Conservation (phyloP, 345 rosid species). For the Eutrema japonicum region DNA sequence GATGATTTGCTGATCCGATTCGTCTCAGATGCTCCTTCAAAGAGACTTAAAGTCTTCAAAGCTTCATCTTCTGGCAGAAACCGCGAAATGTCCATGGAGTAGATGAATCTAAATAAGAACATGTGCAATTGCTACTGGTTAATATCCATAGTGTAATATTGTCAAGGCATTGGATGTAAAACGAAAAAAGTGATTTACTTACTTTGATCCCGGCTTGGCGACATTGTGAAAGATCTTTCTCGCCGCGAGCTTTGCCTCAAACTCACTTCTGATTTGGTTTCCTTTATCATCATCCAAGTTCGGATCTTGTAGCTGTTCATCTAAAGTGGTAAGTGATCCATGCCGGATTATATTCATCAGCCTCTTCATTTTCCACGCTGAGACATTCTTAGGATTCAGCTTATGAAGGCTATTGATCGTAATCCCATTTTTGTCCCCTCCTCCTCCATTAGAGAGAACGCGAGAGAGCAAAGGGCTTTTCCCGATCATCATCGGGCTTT, state of each 20-base stretch:
- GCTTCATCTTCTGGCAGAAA: slow-evolving; percentile 78
- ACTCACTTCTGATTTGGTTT: slow-evolving; percentile 59
- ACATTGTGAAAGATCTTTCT: slow-evolving; percentile 60
- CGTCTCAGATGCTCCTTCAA: slow-evolving; percentile 70
- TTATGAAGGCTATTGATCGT: slow-evolving; percentile 57
- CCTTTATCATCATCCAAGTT: slow-evolving; percentile 52
- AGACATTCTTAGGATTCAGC: slow-evolving; percentile 62
- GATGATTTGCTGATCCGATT: slow-evolving; percentile 60
- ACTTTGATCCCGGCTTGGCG: slow-evolving; percentile 53
- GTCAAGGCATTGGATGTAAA: background rate
- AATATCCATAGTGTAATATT: background rate
- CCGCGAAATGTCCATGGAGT: slow-evolving; percentile 66
- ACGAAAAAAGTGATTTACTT: background rate
- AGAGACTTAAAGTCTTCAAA: slow-evolving; percentile 60
- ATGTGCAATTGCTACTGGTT: background rate
- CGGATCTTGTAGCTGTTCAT: slow-evolving; percentile 58
- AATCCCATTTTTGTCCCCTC: slow-evolving; percentile 50
- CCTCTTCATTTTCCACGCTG: slow-evolving; percentile 82
- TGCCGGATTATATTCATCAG: slow-evolving; percentile 62
- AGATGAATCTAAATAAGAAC: slow-evolving; percentile 57
- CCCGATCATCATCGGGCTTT: slow-evolving; percentile 37
- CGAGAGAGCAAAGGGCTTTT: slow-evolving; percentile 50
- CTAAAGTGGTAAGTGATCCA: slow-evolving; percentile 64
- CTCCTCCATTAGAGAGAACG: slow-evolving; percentile 43
- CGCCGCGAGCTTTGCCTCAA: slow-evolving; percentile 56